Evolutionary conservation across 768 basidiomycete species (phyloP).

Genomic region (Boletus subparvulus): DNA sequence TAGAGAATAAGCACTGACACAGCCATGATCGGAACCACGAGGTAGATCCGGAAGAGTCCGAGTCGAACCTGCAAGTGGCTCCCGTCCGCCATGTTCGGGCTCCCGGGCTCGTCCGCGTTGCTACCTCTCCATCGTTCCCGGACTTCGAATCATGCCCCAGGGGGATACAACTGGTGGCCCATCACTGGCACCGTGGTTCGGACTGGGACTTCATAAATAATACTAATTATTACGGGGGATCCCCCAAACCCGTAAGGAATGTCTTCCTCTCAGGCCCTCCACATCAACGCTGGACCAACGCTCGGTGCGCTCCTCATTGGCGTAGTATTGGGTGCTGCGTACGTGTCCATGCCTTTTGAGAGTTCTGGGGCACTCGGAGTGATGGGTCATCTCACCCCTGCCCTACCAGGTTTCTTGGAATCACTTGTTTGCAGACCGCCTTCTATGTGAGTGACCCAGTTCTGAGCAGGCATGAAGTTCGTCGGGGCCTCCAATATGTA

Average conservation of each 20-base stretch:
- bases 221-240: neutral
- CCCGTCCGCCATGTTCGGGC: no score
- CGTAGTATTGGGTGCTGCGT: neutral
- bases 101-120: no score
- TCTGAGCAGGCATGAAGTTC: no score
- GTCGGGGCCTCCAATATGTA: neutral
- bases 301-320: constrained; percentile 4
- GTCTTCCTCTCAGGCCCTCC: neutral
- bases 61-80: neutral
- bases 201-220: neutral
- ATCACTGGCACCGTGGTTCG: neutral
- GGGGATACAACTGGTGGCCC: neutral
- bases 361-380: no score
- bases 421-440: neutral
- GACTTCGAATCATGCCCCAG: neutral
- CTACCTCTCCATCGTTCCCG: neutral
- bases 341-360: neutral
- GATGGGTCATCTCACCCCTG: neutral
- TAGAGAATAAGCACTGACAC: no score
- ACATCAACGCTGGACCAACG: neutral
- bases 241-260: neutral
- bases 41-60: neutral
- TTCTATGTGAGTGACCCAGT: neutral
- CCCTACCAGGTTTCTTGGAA: neutral
- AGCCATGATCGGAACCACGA: neutral